A percentile compares a stretch with the other conserved stretches of the same genome.
phyloP scores from a whole-genome alignment of 768 basidiomycete genomes.

The Amanita rimosa region DNA sequence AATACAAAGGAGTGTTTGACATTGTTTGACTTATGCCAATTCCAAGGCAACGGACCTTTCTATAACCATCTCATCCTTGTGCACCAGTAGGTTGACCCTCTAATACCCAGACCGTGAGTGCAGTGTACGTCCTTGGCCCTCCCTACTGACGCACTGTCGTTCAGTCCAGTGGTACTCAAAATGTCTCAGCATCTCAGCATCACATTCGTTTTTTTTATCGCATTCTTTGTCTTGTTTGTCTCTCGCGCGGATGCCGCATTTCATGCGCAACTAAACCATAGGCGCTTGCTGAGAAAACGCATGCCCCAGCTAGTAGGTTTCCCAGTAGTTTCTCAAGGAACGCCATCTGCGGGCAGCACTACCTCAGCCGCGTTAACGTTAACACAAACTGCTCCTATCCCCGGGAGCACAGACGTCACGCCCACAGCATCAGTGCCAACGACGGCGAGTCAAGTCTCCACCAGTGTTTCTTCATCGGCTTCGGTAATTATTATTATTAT shows the following conservation, averaged over 20 bases:
- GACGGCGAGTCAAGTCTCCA: neutral
- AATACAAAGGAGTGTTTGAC: neutral
- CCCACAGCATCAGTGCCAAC: slow-evolving; percentile 6
- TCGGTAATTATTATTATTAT: neutral
- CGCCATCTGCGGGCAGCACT: neutral
- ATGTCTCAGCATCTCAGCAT: slow-evolving; percentile 34
- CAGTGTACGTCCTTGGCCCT: neutral
- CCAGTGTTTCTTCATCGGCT: neutral
- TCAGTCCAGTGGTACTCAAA: slow-evolving; percentile 34
- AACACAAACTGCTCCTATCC: slow-evolving; percentile 4
- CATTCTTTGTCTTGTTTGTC: slow-evolving; percentile 39
- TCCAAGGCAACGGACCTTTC: slow-evolving; percentile 3
- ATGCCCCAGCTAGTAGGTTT: slow-evolving; percentile 16
- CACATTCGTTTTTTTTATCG: slow-evolving; percentile 53
- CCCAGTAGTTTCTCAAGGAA: neutral
- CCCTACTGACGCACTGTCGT: neutral
- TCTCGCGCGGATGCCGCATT: slow-evolving; percentile 35
- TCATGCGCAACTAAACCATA: slow-evolving; percentile 38
- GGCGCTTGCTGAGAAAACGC: slow-evolving; percentile 65
- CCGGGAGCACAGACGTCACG: slow-evolving; percentile 4
- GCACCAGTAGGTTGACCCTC: slow-evolving; percentile 5
- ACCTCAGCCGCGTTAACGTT: neutral
- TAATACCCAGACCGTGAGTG: neutral
- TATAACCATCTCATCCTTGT: neutral
- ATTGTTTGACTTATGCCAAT: neutral